Evolutionary conservation across 257 asterid genomes (phyloP).

Genomic region (Solanum appendiculatum): DNA sequence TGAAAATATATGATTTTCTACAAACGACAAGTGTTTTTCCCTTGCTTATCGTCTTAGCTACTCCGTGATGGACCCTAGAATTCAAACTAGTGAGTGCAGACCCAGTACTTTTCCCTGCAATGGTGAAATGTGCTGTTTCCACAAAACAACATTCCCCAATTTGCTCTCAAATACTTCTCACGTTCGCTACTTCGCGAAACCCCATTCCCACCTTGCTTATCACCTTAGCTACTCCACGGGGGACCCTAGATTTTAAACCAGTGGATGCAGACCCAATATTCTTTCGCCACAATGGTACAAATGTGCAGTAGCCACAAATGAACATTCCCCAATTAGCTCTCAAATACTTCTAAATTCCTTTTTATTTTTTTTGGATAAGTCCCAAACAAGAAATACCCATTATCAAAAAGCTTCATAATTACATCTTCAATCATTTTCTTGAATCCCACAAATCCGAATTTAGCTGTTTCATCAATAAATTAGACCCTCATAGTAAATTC

Average conservation of each 20-base stretch:
- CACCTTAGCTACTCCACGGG: neutral
- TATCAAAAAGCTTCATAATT: neutral
- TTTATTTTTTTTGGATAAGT: neutral
- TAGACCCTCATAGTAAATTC: neutral
- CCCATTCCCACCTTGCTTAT: neutral
- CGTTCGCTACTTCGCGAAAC: neutral
- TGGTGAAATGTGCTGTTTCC: neutral
- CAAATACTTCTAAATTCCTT: neutral
- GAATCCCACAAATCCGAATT: neutral
- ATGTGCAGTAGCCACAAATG: neutral
- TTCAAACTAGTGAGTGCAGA: neutral
- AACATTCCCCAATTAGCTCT: neutral
- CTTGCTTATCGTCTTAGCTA: neutral
- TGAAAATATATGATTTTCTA: neutral
- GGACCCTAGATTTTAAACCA: neutral
- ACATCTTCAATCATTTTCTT: neutral
- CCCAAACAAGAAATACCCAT: neutral
- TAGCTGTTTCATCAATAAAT: neutral
- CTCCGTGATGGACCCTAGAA: neutral
- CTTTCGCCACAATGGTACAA: neutral
- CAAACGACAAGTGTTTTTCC: neutral
- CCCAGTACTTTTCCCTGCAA: neutral
- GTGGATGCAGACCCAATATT: neutral
- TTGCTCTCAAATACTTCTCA: neutral
- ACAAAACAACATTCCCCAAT: neutral